A percentile compares a stretch with the other conserved stretches of the same genome.
phyloP scores from a whole-genome alignment of 2,329 filamentous ascomycete species.

The Calonectria pteridis region DNA sequence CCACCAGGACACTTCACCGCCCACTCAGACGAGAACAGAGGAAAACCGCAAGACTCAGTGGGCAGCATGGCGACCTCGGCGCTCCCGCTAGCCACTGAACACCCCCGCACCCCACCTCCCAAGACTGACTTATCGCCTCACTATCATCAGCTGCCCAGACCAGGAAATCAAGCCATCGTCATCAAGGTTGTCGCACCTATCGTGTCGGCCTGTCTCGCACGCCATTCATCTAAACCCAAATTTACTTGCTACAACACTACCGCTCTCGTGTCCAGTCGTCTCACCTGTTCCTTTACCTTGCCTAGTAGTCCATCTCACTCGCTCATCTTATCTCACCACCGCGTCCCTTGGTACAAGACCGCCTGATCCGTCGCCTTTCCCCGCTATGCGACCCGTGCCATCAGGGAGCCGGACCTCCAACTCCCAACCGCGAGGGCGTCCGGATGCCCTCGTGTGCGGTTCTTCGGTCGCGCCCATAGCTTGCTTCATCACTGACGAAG shows the following conservation, averaged over 20 bases:
- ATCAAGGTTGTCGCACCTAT: slow-evolving; percentile 33
- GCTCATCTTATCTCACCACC: neutral
- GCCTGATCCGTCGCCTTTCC: slow-evolving; percentile 23
- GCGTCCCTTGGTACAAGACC: slow-evolving; percentile 6
- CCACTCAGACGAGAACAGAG: neutral
- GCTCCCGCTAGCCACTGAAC: slow-evolving; percentile 10
- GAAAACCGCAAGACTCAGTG: neutral
- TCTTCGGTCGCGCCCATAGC: slow-evolving; percentile 43
- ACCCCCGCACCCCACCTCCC: slow-evolving; percentile 39
- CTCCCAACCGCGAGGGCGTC: slow-evolving; percentile 32
- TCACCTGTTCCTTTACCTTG: neutral
- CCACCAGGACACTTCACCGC: slow-evolving; percentile 1
- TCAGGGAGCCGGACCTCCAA: slow-evolving; percentile 38
- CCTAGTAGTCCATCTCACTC: neutral
- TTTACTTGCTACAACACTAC: neutral
- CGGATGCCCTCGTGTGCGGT: slow-evolving; percentile 37
- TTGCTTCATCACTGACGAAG: slow-evolving; percentile 54
- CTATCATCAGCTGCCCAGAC: slow-evolving; percentile 29
- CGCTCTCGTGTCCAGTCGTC: neutral
- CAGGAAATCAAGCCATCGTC: slow-evolving; percentile 40
- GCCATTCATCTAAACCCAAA: neutral
- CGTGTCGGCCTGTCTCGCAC: slow-evolving; percentile 6
- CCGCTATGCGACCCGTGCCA: slow-evolving; percentile 44
- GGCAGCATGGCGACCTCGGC: neutral
- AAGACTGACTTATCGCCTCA: slow-evolving; percentile 35